Base-by-base conservation (phyloP, 257 asterid genomes). In the Nicotiana attenuata region DNA sequence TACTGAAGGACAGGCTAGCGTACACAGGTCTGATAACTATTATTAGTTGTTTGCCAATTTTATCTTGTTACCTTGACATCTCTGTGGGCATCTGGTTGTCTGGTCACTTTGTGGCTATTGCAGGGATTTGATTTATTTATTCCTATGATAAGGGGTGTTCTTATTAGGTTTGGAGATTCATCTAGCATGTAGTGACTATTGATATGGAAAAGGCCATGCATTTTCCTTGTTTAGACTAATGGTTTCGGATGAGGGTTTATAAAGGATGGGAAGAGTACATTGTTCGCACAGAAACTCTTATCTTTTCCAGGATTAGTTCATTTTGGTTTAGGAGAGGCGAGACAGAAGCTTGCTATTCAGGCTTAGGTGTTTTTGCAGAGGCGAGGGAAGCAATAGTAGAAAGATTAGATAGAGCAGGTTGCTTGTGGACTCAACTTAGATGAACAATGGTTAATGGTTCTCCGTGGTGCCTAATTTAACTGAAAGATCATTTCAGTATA, bases 1-100 rank as follows among this genome's bases (percentile, higher is more conserved):
- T 82, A 94, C 97, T 38, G 93, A 91, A 38, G 97, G 97, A 67
- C 97, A 94, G 85, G 98, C 98, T 82, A 94, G 94, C 85, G 81
- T 90, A 65, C 88, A 87, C 35, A 91, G 92, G 98, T 94, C 87
- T 73, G 0, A 50, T 73, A 3, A 50, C 63, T 50, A 24, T 73
- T 73, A 73, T 50, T 73, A 47, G 24, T 73, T 15, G 38, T 73
- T 16, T 22, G 63, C 63, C 61, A 50, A 50, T 73, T 24, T 73
- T 50, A 47, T 73, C 63, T 15, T 47, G 61, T 22, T 50, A 47
- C 8, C 22, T 73, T 47, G 61, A 47, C 16, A 47, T 73, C 41
- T 73, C 24, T 16, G 8, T 50, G 38, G 79, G 7, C 22, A 73
- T 73, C 61, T 24, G 56, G 2, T 15, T 73, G 38, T 24, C 24